Evolutionary conservation across 257 asterid species (phyloP).

Genomic region (Solanum tacnaense): DNA sequence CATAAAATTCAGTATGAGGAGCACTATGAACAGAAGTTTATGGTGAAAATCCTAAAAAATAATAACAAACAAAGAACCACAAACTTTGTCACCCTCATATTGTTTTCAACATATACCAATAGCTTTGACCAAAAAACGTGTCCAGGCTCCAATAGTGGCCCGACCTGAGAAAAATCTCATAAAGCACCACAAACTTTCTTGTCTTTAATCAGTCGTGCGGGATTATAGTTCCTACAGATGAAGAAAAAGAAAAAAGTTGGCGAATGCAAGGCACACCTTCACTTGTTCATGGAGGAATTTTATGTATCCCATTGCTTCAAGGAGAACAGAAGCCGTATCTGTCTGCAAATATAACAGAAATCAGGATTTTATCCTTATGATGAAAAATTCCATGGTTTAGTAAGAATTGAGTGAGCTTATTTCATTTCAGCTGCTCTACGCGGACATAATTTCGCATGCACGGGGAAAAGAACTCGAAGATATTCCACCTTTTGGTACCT

Average conservation of each 20-base stretch:
- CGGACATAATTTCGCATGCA: neutral
- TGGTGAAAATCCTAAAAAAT: neutral
- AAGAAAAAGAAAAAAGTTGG: neutral
- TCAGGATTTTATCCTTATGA: neutral
- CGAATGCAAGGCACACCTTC: constrained; percentile 31
- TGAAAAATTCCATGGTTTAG: neutral
- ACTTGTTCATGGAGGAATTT: constrained; percentile 88
- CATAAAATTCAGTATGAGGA: neutral
- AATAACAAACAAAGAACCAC: neutral
- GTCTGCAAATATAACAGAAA: constrained; percentile 33
- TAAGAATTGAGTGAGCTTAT: neutral
- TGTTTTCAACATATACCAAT: neutral
- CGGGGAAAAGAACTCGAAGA: neutral
- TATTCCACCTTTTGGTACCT: neutral
- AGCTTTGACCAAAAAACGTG: neutral
- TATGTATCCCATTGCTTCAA: constrained; percentile 82
- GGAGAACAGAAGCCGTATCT: constrained; percentile 87
- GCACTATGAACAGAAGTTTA: neutral
- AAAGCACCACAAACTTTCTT: neutral
- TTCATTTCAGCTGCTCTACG: neutral
- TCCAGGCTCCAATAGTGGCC: neutral
- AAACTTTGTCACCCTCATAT: neutral
- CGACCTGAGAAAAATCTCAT: neutral
- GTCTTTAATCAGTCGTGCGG: neutral
- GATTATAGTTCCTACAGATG: neutral